Conservation (phyloP, 352 stramenopile species). For the Phytophthora sojae region DNA sequence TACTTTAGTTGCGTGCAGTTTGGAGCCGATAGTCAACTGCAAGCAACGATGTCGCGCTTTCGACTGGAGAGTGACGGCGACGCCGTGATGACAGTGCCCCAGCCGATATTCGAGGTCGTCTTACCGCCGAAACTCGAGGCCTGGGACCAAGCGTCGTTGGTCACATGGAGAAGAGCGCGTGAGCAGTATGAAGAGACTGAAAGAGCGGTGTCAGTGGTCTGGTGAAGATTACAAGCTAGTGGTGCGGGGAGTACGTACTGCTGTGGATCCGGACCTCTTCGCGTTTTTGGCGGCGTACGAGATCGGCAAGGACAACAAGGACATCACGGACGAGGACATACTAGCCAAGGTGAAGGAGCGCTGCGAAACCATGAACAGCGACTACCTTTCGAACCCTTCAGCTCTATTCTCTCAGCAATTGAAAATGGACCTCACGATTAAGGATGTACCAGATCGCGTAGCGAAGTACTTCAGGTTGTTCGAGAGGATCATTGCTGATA, state of each 20-base stretch:
- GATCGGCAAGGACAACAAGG: neutral
- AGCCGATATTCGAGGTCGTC: neutral
- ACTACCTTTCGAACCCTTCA: neutral
- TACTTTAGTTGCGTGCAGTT: neutral
- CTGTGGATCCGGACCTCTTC: neutral
- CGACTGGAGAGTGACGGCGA: neutral
- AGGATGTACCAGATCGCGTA: neutral
- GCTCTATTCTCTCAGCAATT: neutral
- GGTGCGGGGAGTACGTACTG: neutral
- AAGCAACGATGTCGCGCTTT: neutral
- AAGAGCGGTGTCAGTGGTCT: neutral
- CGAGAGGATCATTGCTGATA: neutral
- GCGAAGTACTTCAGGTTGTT: neutral
- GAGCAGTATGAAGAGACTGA: neutral
- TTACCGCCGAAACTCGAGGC: neutral
- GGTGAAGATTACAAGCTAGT: neutral
- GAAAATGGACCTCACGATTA: neutral
- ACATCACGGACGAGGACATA: neutral
- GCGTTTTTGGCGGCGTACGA: neutral
- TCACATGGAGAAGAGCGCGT: neutral
- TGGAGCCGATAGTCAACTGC: neutral
- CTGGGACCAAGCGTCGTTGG: neutral
- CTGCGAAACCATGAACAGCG: neutral
- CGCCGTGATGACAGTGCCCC: neutral
- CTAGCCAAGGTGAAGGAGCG: neutral